Base-by-base conservation (phyloP, 2,329 filamentous ascomycete species). In the Aureobasidium pullulans region DNA sequence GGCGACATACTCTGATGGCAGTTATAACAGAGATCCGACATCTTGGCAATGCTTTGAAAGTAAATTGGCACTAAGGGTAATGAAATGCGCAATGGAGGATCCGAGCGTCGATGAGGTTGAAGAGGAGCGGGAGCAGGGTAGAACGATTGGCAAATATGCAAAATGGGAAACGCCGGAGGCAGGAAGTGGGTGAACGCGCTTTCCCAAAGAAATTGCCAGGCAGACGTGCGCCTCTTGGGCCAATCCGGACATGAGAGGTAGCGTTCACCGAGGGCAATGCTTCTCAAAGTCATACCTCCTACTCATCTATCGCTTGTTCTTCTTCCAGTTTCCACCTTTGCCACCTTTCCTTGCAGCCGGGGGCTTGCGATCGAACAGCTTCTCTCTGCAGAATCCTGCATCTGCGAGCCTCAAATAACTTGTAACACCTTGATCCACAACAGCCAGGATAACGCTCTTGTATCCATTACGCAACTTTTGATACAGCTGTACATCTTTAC, bases 391-490 rank as follows among this genome's bases (percentile, higher is more conserved):
- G 73, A 96, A 96, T 0, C 86, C 86, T 10, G 85, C 85, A 76
- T 97, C 91, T 1, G 83, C 84, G 61, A 96, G 80, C 28, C 89
- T 79, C 67, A 96, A 78, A 70, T 93, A 97, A 71, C 93, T 97
- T 47, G 92, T 87, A 23, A 97, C 81, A 0, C 94, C 94, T 63
- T 90, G 83, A 70, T 97, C 94, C 36, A 96, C 91, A 2, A 97
- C 83, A 0, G 92, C 94, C 28, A 99, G 71, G 36, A 96, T 78
- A 34, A 94, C 88, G 72, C 90, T 94, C 64, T 90, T 83, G 71
- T 87, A 85, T 1, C 91, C 94, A 67, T 96, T 85, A 73, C 91
- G 93, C 63, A 97, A 76, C 61, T 89, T 84, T 67, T 86, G 83
- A 69, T 95, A 94, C 64, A 92, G 73, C 63, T 81, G 73, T 7